Base-by-base conservation (phyloP, 805 yeast genomes). In the Saturnispora halmiae region DNA sequence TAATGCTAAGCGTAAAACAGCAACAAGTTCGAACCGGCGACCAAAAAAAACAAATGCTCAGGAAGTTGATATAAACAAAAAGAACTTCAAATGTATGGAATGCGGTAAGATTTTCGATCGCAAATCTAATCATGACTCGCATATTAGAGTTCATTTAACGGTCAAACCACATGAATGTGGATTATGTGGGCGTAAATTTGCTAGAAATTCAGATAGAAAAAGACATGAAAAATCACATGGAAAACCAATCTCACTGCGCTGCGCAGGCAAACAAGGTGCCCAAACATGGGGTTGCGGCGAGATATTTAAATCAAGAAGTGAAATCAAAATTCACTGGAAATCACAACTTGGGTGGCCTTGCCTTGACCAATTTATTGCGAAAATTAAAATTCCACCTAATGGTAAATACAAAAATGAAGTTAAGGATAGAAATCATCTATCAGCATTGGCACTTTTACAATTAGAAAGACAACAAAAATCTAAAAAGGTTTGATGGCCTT, bases 111-210 rank as follows among this genome's bases (percentile, higher is more conserved):
- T 13, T 7, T 47, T 47, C 20, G 43, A 45, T 22, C 25, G 50
- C 4, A 47, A 47, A 33, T 47, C 50, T 6, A 44, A 47, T 25
- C 46, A 44, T 36, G 48, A 45, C 31, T 47, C 50, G 2, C 50
- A 47, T 31, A 31, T 38, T 25, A 42, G 50, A 14, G 31, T 43
- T 16, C 50, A 47, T 40, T 28, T 40, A 16, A 37, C 32, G 6
- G 20, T 34, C 1, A 47, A 42, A n/a, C 50, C 50, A 19, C 43
- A 38, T 36, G 14, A 26, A 4, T 47, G 50, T 28, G 6, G 20
- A 15, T 18, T 32, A 32, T 47, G 50, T 28, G 36, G 36, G 8
- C 44, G 40, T 20, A 44, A 29, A 16, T 47, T 47, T 40, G 47
- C 44, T n/a, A 37, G 50, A 31, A 34, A 42, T 9, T 38, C 43